Percentiles rank a stretch among this genome's conserved stretches.
phyloP scores from a whole-genome alignment of 345 rosid genomes.

The Dipteronia sinensis region DNA sequence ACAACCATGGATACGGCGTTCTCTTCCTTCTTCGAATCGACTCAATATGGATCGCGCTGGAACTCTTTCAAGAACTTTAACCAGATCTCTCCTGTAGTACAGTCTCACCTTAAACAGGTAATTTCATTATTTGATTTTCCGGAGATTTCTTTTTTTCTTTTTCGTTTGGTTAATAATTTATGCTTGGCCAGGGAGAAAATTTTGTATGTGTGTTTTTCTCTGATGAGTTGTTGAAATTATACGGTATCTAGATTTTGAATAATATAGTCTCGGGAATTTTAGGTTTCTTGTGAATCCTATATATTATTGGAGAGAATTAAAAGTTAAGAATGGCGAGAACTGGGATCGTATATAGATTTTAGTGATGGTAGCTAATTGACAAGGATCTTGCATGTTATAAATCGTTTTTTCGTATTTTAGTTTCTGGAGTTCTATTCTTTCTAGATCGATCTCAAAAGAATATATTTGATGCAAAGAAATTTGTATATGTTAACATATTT shows the following conservation, averaged over 20 bases:
- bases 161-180: background rate
- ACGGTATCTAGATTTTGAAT: no score
- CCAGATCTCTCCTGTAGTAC: constrained; percentile 79
- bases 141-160: background rate
- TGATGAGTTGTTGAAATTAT: background rate
- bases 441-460: background rate
- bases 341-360: background rate
- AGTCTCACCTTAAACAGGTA: constrained; percentile 90
- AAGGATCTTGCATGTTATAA: no score
- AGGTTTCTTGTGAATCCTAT: background rate
- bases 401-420: no score
- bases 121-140: background rate
- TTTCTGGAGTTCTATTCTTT: no score
- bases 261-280: background rate
- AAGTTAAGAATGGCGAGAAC: background rate
- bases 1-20: constrained; percentile 72
- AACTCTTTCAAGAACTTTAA: constrained; percentile 77
- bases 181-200: background rate
- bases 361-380: no score
- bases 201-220: background rate
- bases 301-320: background rate
- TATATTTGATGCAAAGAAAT: background rate
- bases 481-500: background rate
- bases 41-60: constrained; percentile 20
- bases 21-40: constrained; percentile 71